Evolutionary conservation across 2,329 filamentous ascomycete genomes (phyloP), one percentile per base, ranked within the genome.

Genomic region (Monilinia fructigena): DNA sequence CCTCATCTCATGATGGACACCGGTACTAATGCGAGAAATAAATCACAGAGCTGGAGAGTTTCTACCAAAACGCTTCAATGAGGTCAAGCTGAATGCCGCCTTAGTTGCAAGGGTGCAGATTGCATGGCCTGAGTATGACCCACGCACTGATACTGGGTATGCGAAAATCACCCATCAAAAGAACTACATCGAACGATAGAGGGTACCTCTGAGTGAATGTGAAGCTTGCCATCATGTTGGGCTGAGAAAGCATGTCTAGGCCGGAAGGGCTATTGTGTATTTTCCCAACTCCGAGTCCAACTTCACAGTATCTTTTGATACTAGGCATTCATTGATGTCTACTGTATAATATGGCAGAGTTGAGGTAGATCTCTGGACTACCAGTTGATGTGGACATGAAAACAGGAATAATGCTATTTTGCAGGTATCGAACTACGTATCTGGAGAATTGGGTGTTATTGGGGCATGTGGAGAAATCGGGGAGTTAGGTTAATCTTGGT

Each of bases 51-150:
- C 58, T 38, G 58, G 58, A 11, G 11, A 50, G 38, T 26, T 2
- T 3, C 58, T 61, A 1, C 58, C 58, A 26, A n/a, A 4, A 26
- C 18, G 38, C 16, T 61, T 61, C 8, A 14, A 48, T 16, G 31
- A 20, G 14, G 45, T 61, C 8, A 50, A 26, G 50, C n/a, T 61
- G 18, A 61, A 50, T 61, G 58, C 47, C 6, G 12, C 12, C 18
- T 26, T 61, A 14, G 23, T 61, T 12, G 20, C 23, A 18, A 38
- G 58, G 14, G 45, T 61, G 8, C 38, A 26, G n/a, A 26, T 3
- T 7, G 38, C 45, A 8, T 61, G 58, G 58, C 58, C 58, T 2
- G 4, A 40, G 18, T 61, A 50, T 50, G n/a, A 61, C 38, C 45
- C 58, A 38, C 5, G 26, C n/a, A 61, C 45, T 4, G 45, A 61